Percentiles rank a stretch among this genome's conserved stretches.
phyloP scores from a whole-genome alignment of 2,329 filamentous ascomycete species.

The Leptoxyphium fumago region DNA sequence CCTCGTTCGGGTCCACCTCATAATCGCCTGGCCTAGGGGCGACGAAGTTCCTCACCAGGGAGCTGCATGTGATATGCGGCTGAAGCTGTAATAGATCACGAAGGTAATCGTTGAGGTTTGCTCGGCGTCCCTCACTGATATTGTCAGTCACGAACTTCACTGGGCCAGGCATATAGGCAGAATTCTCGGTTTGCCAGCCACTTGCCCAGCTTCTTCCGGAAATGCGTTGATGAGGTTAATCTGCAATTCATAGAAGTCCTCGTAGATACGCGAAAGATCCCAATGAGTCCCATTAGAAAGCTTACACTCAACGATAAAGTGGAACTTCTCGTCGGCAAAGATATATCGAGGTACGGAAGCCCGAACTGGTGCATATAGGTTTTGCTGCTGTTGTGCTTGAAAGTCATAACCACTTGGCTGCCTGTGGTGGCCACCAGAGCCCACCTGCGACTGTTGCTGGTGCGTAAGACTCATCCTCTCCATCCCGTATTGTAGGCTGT shows the following conservation, averaged over 20 bases:
- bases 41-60: conserved; percentile 80
- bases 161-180: conserved; percentile 93
- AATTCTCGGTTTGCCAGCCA: conserved; percentile 56
- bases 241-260: conserved; percentile 98
- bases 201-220: conserved; percentile 82
- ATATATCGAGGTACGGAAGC: conserved; percentile 86
- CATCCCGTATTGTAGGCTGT: conserved; percentile 42
- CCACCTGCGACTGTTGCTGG: conserved; percentile 16
- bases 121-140: conserved; percentile 82
- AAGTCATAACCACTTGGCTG: conserved; percentile 18
- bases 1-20: conserved; percentile 63
- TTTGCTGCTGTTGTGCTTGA: conserved; percentile 29
- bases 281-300: conserved; percentile 84
- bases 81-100: conserved; percentile 78
- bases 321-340: conserved; percentile 95
- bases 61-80: conserved; percentile 68
- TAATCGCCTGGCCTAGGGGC: conserved; percentile 81
- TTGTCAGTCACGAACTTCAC: conserved; percentile 97
- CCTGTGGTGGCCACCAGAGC: conserved; percentile 16
- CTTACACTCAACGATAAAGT: conserved; percentile 88
- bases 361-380: conserved; percentile 54
- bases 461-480: conserved; percentile 63
- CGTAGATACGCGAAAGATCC: conserved; percentile 89
- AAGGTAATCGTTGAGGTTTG: conserved; percentile 90
- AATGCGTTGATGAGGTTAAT: conserved; percentile 87